These are phyloP conservation scores for Triticum dicoccoides DNA, from an alignment of 176 grass and related monocot genomes.

Conservation along the genomic window DNA sequence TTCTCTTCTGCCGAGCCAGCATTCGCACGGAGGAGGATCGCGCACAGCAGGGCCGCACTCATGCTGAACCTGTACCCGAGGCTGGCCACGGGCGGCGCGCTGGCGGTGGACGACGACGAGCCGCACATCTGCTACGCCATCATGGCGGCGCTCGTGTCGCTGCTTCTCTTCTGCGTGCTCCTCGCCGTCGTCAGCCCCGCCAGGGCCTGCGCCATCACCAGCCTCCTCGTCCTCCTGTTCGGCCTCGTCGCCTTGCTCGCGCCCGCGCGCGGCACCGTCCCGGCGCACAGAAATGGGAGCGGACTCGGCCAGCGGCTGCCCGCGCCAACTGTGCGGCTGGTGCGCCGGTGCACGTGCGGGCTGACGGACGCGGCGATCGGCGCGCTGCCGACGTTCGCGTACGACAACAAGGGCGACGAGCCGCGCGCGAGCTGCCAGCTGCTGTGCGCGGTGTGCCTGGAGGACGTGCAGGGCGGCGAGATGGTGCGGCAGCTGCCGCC, in stretches of 20 bases:
- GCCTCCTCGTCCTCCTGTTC: conserved; percentile 7
- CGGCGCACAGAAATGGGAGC: neutral
- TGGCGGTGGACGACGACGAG: neutral
- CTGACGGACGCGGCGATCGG: neutral
- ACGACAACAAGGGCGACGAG: neutral
- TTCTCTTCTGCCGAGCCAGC: neutral
- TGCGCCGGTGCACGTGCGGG: conserved; percentile 2
- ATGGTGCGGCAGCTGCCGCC: conserved; percentile 38
- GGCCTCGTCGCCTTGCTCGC: conserved; percentile 24
- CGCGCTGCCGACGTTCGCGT: conserved; percentile 29
- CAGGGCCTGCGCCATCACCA: neutral
- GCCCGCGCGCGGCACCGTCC: neutral
- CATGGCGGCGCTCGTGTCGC: conserved; percentile 20
- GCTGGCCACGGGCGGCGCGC: neutral
- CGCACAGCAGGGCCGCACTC: neutral
- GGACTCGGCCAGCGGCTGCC: neutral
- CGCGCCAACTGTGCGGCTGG: neutral
- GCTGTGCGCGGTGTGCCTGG: conserved; percentile 49
- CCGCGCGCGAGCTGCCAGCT: neutral
- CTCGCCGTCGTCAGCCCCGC: neutral
- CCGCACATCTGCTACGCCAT: conserved; percentile 18
- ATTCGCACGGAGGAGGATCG: neutral
- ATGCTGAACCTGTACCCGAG: conserved; percentile 33
- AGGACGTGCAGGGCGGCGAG: conserved; percentile 29
- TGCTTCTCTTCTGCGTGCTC: conserved; percentile 44